phyloP scores from a whole-genome alignment of 805 yeast genomes.

The Candida insectalens region DNA sequence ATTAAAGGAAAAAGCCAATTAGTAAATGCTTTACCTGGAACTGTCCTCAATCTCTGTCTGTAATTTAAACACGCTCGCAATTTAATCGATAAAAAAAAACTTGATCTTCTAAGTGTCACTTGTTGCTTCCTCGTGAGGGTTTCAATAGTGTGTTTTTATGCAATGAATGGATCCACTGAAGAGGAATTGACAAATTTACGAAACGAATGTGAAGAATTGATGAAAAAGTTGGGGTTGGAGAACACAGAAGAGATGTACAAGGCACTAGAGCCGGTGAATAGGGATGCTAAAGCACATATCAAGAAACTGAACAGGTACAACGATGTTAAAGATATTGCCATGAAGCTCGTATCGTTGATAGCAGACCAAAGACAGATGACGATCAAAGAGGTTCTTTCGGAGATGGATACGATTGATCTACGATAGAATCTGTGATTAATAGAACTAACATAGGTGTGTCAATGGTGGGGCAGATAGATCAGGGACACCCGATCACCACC shows the following conservation, averaged over 20 bases:
- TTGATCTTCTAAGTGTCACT: no score
- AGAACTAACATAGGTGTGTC: no score
- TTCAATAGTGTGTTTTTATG: no score
- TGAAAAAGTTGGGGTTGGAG: slow-evolving; percentile 7
- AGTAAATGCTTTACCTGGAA: no score
- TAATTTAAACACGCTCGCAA: no score
- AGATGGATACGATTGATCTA: slow-evolving; percentile 38
- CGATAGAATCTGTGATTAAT: no score
- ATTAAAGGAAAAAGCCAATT: slow-evolving; percentile 14
- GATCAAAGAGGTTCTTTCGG: slow-evolving; percentile 39
- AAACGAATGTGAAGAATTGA: slow-evolving; percentile 4
- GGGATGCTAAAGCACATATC: slow-evolving; percentile 42
- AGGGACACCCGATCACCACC: background rate
- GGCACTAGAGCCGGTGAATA: slow-evolving; percentile 19
- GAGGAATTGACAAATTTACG: slow-evolving; percentile 2
- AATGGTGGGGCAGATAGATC: no score
- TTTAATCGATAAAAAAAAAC: no score
- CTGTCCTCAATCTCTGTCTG: no score
- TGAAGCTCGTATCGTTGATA: slow-evolving; percentile 46
- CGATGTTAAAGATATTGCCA: slow-evolving; percentile 53
- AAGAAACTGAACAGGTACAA: slow-evolving; percentile 44
- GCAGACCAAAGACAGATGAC: slow-evolving; percentile 47
- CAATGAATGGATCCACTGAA: no score
- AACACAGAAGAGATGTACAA: slow-evolving; percentile 3
- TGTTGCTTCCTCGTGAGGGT: no score